These are phyloP conservation scores for Apiotrichum montevideense DNA, from an alignment of 1,284 basidiomycete genomes.

Conservation along the genomic window DNA sequence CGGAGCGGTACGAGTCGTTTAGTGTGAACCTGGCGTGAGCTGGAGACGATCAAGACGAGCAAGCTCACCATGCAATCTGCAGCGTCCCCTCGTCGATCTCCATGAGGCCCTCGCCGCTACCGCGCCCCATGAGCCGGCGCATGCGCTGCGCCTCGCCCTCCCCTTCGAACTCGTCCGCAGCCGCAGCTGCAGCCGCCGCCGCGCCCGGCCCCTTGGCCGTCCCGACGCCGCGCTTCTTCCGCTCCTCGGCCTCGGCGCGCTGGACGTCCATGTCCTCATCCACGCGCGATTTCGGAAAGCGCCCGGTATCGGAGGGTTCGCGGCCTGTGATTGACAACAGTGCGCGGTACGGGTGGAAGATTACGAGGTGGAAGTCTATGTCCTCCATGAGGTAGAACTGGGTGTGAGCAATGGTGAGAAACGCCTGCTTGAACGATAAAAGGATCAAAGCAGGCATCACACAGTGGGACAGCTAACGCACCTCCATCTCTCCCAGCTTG, in stretches of 20 bases:
- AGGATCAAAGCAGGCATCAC: no score
- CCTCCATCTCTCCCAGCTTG: slow-evolving; percentile 94
- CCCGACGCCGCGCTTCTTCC: slow-evolving; percentile 31
- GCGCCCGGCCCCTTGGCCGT: slow-evolving; percentile 7
- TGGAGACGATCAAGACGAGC: background rate
- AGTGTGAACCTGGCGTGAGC: slow-evolving; percentile 71
- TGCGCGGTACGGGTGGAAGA: slow-evolving; percentile 92
- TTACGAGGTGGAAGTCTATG: slow-evolving; percentile 85
- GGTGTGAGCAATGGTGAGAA: no score
- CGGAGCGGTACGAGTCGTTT: slow-evolving; percentile 91
- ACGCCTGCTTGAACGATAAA: no score
- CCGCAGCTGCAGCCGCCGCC: slow-evolving; percentile 2
- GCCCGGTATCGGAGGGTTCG: slow-evolving; percentile 44
- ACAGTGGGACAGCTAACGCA: background rate
- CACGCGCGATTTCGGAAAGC: slow-evolving; percentile 28
- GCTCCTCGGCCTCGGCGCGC: slow-evolving; percentile 19
- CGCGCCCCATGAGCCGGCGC: slow-evolving; percentile 39
- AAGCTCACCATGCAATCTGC: slow-evolving; percentile 50
- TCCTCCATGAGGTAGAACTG: slow-evolving; percentile 90
- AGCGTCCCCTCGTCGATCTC: slow-evolving; percentile 50
- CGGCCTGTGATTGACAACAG: slow-evolving; percentile 66
- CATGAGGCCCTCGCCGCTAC: slow-evolving; percentile 43
- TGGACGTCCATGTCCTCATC: slow-evolving; percentile 41
- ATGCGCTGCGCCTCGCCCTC: slow-evolving; percentile 37
- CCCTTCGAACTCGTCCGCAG: slow-evolving; percentile 17